Evolutionary conservation across 306 rosid genomes (phyloP).

Genomic region (Echinosophora koreensis): DNA sequence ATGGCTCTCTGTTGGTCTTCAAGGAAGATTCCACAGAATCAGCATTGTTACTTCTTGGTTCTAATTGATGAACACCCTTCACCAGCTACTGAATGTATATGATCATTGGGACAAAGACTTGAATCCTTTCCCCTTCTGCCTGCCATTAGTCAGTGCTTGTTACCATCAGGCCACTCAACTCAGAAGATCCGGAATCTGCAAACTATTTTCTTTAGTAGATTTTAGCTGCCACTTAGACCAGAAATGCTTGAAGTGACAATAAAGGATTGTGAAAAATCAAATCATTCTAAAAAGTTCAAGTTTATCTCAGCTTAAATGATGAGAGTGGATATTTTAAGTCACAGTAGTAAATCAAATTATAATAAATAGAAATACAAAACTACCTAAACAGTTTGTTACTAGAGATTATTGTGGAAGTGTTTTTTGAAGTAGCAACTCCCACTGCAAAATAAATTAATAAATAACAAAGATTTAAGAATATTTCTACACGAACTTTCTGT

Average conservation of each 20-base stretch:
- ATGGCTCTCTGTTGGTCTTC: conserved; percentile 41
- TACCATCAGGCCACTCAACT: conserved; percentile 44
- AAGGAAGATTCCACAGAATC: conserved; percentile 50
- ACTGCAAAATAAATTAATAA: too few species aligned
- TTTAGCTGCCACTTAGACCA: conserved; percentile 27
- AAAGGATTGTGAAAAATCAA: conserved; percentile 34
- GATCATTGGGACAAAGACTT: conserved; percentile 51
- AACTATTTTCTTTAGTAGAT: not conserved
- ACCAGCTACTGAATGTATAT: conserved; percentile 46
- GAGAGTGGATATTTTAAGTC: conserved; percentile 33
- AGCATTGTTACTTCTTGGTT: conserved; percentile 43
- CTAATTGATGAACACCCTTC: conserved; percentile 53
- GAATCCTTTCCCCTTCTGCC: conserved; percentile 45
- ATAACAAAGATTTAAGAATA: too few species aligned
- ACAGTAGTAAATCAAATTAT: conserved; percentile 16
- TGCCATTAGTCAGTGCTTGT: conserved; percentile 50
- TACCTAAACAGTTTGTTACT: too few species aligned
- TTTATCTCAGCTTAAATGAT: conserved; percentile 35
- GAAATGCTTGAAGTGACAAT: conserved; percentile 41
- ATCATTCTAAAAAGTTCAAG: conserved; percentile 18
- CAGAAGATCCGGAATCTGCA: not conserved
- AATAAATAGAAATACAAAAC: not conserved
- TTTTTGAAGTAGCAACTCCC: too few species aligned
- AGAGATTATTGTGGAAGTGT: too few species aligned
- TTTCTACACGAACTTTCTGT: too few species aligned